These are phyloP conservation scores for Bryum argenteum DNA, from an alignment of 225 moss, liverwort and hornwort species.

Conservation along the genomic window DNA sequence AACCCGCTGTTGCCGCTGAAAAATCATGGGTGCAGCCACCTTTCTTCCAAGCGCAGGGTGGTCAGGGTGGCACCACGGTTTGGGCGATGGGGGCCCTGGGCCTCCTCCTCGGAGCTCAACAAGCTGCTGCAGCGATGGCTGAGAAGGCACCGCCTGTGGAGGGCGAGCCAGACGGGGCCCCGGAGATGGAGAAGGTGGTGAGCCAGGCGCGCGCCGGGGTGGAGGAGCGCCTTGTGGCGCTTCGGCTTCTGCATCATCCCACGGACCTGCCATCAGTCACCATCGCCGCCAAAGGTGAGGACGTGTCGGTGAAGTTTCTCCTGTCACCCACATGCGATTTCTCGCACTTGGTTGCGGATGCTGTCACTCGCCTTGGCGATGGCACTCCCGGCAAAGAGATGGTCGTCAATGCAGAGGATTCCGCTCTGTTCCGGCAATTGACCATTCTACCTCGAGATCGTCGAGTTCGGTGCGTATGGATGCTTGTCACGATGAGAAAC, in stretches of 20 bases:
- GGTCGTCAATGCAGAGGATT: constrained; percentile 70
- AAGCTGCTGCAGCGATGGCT: constrained; percentile 35
- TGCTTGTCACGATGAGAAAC: constrained; percentile 58
- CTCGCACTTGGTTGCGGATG: constrained; percentile 74
- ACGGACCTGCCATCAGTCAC: constrained; percentile 57
- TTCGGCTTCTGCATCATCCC: constrained; percentile 55
- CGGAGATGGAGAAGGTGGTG: constrained; percentile 68
- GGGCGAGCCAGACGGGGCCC: constrained; percentile 31
- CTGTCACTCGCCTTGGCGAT: constrained; percentile 64
- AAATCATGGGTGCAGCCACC: constrained; percentile 51
- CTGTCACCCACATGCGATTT: constrained; percentile 72
- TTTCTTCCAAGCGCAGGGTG: constrained; percentile 32
- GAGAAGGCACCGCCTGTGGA: neutral
- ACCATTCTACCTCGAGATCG: constrained; percentile 49
- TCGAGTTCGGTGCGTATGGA: constrained; percentile 41
- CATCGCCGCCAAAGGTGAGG: constrained; percentile 80
- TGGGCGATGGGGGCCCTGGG: constrained; percentile 34
- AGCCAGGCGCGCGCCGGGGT: constrained; percentile 67
- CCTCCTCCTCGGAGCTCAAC: constrained; percentile 39
- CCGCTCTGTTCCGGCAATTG: constrained; percentile 68
- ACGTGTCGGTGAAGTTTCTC: constrained; percentile 74
- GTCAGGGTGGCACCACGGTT: neutral
- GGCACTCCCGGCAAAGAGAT: constrained; percentile 44
- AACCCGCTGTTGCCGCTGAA: constrained; percentile 6
- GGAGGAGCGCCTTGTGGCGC: constrained; percentile 61